Evolutionary conservation across 306 rosid species (phyloP), one percentile per base, ranked within the genome.

Genomic region (Fagus sylvatica): DNA sequence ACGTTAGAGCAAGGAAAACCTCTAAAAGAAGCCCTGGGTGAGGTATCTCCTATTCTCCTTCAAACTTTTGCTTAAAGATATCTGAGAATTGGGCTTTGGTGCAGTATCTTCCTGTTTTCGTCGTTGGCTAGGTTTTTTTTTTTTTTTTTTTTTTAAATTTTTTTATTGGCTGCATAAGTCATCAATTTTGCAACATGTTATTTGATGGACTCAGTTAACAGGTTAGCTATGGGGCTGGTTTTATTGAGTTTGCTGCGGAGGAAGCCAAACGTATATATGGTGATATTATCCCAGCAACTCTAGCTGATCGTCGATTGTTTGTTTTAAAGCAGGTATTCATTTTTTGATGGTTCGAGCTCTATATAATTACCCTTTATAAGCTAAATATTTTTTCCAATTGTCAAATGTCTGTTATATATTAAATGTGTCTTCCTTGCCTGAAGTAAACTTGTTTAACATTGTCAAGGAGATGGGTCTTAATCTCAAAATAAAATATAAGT

Each of bases 1-100:
- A 95, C 99, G 74, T 90, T 93, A 89, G 99, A 95, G 91, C 97
- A 93, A 88, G 99, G 99, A 62, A 95, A 95, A 83, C 98, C 99
- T 77, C 82, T 95, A 46, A 89, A 84, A 80, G 99, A 95, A 89
- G 88, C 99, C 77, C 11, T 91, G 72, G 98, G 90, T 36, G 99
- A 93, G 99, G 99, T 95, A 86, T 53, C 33, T 62, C 56, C 73
- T 65, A 53, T 75, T 53, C 33, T 62, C 53, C 73, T 61, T 59
- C 74, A 82, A 60, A 40, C 10, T 68, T 73, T 71, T 76, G 76
- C 76, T 72, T 69, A 72, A 80, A 67, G 49, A 40, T 70, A 57
- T 61, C 78, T 81, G 19, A 46, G 30, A 43, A 72, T 15, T 41
- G 53, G 34, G 34, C 41, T 71, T 33, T 74, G 22, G 57, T 53